Conservation (phyloP, 1,284 basidiomycete species). For the Microbotryum saponariae region DNA sequence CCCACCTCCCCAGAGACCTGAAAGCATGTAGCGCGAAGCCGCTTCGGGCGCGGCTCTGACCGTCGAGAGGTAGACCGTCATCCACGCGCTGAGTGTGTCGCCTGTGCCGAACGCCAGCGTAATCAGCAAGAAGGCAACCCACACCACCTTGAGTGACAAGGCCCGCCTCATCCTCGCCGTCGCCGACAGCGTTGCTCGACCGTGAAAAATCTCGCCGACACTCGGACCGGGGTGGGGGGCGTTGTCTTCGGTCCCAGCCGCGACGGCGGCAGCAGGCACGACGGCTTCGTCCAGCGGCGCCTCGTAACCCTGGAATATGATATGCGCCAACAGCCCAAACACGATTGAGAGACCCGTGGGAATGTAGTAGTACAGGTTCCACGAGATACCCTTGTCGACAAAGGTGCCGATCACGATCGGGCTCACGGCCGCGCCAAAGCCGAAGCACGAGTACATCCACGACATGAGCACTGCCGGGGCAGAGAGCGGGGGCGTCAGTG, state of each 20-base stretch:
- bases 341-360: constrained; percentile 15
- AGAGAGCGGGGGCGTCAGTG: too few species aligned
- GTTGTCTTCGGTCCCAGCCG: background rate
- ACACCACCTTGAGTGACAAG: constrained; percentile 15
- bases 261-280: background rate
- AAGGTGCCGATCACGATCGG: constrained; percentile 27
- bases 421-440: constrained; percentile 16
- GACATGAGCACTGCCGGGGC: constrained; percentile 11
- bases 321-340: constrained; percentile 10
- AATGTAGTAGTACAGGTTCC: constrained; percentile 20
- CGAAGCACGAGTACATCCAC: constrained; percentile 21
- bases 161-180: constrained; percentile 19
- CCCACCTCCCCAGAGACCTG: constrained; percentile 19
- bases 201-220: constrained; percentile 23
- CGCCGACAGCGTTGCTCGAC: constrained; percentile 14
- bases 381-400: constrained; percentile 16
- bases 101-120: constrained; percentile 23
- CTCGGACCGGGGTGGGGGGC: too few species aligned
- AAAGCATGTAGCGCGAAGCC: constrained; percentile 23
- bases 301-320: background rate
- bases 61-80: constrained; percentile 21
- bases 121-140: constrained; percentile 24
- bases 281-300: background rate
- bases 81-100: constrained; percentile 27
- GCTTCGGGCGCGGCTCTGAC: constrained; percentile 13